Conservation (phyloP, 2,329 filamentous ascomycete genomes). For the Fusarium falciforme region DNA sequence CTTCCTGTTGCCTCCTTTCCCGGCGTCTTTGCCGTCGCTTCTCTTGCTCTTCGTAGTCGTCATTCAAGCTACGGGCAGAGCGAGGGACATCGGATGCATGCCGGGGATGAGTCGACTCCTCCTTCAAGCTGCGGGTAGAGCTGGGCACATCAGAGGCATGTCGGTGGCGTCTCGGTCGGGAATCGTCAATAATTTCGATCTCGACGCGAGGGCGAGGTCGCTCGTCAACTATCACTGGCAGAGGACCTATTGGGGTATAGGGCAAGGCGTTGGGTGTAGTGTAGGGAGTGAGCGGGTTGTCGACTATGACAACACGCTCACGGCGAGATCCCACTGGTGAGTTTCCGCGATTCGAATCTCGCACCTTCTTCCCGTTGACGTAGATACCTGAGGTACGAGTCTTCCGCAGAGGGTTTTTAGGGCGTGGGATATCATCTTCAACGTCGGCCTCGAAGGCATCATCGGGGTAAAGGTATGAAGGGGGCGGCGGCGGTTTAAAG, state of each 20-base stretch:
- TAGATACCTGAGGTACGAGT: neutral
- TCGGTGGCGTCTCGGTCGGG: slow-evolving; percentile 48
- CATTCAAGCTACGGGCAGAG: slow-evolving; percentile 18
- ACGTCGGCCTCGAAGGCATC: neutral
- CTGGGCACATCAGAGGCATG: slow-evolving; percentile 51
- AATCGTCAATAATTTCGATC: slow-evolving; percentile 52
- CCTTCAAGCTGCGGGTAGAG: slow-evolving; percentile 36
- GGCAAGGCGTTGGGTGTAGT: slow-evolving; percentile 55
- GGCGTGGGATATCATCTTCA: neutral
- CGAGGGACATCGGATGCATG: neutral
- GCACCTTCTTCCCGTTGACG: neutral
- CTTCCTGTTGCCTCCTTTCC: slow-evolving; percentile 38
- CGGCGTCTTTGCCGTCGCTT: slow-evolving; percentile 34
- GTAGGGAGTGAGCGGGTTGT: slow-evolving; percentile 55
- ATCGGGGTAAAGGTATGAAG: neutral
- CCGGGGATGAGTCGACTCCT: neutral
- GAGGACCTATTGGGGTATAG: slow-evolving; percentile 41
- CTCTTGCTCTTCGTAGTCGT: slow-evolving; percentile 42
- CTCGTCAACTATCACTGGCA: slow-evolving; percentile 54
- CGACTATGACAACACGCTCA: slow-evolving; percentile 59
- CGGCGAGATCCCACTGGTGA: slow-evolving; percentile 38
- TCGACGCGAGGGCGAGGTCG: slow-evolving; percentile 45
- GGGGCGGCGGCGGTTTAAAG: too few relatives aligned
- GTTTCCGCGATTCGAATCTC: neutral
- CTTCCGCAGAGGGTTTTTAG: neutral